A percentile compares a stretch with the other conserved stretches of the same genome.
Evolutionary conservation across 352 stramenopile species (phyloP).

Genomic region (Globisporangium camurandrum): DNA sequence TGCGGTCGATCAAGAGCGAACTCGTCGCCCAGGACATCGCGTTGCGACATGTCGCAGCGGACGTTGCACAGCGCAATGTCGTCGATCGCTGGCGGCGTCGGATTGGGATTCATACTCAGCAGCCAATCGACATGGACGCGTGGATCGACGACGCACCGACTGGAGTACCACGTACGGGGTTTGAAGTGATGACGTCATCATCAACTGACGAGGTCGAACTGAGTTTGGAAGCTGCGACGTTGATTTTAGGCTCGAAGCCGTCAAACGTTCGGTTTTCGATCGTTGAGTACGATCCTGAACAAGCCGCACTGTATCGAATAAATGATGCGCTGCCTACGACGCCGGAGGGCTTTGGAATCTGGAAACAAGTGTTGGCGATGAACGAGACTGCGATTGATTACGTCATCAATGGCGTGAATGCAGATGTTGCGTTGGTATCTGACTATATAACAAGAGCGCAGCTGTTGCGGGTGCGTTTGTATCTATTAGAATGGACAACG

Average conservation of each 20-base stretch:
- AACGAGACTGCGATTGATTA: conserved; percentile 48
- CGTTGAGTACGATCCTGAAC: conserved; percentile 45
- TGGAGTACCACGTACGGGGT: conserved; percentile 32
- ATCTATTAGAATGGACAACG: conserved; percentile 45
- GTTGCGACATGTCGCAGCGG: conserved; percentile 22
- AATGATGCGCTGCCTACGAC: conserved; percentile 24
- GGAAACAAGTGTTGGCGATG: conserved; percentile 66
- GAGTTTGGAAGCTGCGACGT: conserved; percentile 45
- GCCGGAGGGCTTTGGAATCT: conserved; percentile 57
- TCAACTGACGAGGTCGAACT: conserved; percentile 31
- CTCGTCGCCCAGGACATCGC: conserved; percentile 41
- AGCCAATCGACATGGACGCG: conserved; percentile 43
- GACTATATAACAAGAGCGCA: conserved; percentile 56
- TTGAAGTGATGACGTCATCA: conserved; percentile 43
- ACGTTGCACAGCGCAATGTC: conserved; percentile 35
- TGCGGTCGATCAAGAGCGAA: conserved; percentile 58
- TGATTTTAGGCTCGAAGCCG: conserved; percentile 38
- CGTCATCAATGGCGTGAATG: conserved; percentile 51
- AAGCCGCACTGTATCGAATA: conserved; percentile 20
- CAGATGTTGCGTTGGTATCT: conserved; percentile 33
- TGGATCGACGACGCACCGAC: conserved; percentile 61
- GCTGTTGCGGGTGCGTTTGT: conserved; percentile 47
- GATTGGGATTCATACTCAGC: too few relatives aligned
- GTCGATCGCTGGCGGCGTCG: conserved; percentile 50
- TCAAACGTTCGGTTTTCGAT: conserved; percentile 64